Evolutionary conservation across 306 rosid species (phyloP), one percentile per base, ranked within the genome.

Genomic region (Cotoneaster glaucophyllus): DNA sequence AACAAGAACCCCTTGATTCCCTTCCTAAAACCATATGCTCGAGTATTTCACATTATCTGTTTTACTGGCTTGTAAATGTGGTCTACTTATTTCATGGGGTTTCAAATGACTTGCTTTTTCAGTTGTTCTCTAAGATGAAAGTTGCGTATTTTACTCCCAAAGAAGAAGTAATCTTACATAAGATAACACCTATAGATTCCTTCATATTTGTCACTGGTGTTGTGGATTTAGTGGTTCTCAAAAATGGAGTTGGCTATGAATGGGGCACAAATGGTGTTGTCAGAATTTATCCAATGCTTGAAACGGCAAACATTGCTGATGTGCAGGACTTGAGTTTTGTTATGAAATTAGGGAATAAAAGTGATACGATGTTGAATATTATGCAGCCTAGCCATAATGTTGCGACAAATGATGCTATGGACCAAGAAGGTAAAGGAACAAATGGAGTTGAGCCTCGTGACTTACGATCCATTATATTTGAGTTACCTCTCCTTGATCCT

Each of bases 91-190:
- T 95, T 80, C 83, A 52, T 2, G 99, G 93, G 58, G 97, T 95
- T 76, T 95, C 99, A 8, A 82, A 89, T 72, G 97, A 92, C 82
- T 81, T 95, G 81, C 92, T 92, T 57, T 92, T 92, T 76, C 99
- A 92, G 83, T 82, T 95, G 97, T 97, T 95, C 34, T 90, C 97
- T 0, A 97, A 95, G 90, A 95, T 90, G 97, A 95, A 95, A 82
- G 93, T 97, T 0, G 99, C 92, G 87, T 95, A 92, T 52, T 95
- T 95, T 85, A 97, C 99, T 22, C 99, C 97, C 17, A 95, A 86
- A 78, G 99, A 95, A 81, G 99, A 95, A 1, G 29, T 28, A 28
- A 28, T 28, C 2, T 28, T 28, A 28, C 29, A 28, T 2, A 2
- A 28, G 29, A 28, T 28, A 28, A 2, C 29, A 28, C 29, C 29